Conservation (phyloP, 2,329 filamentous ascomycete species). For the Neonectria sp. region DNA sequence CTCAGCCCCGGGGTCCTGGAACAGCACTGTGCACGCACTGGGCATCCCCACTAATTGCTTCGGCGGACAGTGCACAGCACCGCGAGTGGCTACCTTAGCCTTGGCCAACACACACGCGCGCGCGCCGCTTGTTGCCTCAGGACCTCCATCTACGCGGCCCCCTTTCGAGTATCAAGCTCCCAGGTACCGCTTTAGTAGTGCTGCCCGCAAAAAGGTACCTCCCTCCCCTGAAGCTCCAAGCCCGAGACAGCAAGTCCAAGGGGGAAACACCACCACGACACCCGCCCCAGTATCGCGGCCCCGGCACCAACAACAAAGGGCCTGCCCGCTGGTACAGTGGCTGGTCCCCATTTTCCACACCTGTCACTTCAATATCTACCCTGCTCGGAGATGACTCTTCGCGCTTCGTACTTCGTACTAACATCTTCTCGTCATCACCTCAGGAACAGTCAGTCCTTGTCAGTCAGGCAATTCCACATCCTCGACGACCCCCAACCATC, state of each 20-base stretch:
- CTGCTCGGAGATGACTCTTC: slow-evolving; percentile 2
- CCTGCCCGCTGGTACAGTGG: not conserved
- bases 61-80: slow-evolving; percentile 42
- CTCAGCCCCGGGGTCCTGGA: slow-evolving; percentile 10
- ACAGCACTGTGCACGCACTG: slow-evolving; percentile 34
- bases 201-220: slow-evolving; percentile 41
- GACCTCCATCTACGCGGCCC: slow-evolving; percentile 38
- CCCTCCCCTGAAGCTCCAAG: slow-evolving; percentile 26
- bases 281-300: slow-evolving; percentile 42
- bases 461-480: slow-evolving; percentile 26
- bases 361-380: not conserved
- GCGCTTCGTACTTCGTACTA: not conserved
- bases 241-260: not conserved
- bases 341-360: slow-evolving; percentile 1
- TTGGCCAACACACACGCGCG: slow-evolving; percentile 27
- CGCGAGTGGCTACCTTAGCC: not conserved
- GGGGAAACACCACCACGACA: slow-evolving; percentile 37
- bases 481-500: not conserved
- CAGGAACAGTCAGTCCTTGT: slow-evolving; percentile 10
- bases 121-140: slow-evolving; percentile 48
- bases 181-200: slow-evolving; percentile 35
- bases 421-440: not conserved
- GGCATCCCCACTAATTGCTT: slow-evolving; percentile 40
- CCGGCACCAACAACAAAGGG: slow-evolving; percentile 43
- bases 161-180: slow-evolving; percentile 12